Percentiles rank a stretch among this genome's conserved stretches.
phyloP scores from a whole-genome alignment of 768 basidiomycete species.

The Pleurotus salmoneostramineus region DNA sequence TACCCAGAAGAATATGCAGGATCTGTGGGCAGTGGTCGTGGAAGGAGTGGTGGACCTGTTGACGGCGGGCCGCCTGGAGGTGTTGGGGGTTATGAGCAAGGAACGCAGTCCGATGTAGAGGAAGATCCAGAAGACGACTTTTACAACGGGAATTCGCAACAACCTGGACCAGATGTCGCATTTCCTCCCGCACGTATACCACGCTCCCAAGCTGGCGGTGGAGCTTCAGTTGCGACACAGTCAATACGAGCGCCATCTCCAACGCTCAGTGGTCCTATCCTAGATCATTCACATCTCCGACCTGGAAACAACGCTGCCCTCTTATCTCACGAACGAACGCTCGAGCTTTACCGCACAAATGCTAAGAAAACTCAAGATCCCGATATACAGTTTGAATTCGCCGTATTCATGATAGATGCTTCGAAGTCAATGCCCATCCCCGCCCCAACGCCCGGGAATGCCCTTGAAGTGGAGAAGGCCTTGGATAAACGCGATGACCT shows the following conservation, averaged over 20 bases:
- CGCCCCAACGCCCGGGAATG: constrained; percentile 61
- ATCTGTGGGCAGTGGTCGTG: constrained; percentile 2
- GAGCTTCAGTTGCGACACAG: constrained; percentile 41
- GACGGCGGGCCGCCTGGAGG: neutral
- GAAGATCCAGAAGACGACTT: constrained; percentile 32
- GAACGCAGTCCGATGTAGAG: neutral
- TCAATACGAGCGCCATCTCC: constrained; percentile 68
- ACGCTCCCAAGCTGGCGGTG: neutral
- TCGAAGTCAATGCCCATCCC: constrained; percentile 87
- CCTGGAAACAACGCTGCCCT: constrained; percentile 92
- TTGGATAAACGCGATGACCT: constrained; percentile 83
- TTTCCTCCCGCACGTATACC: constrained; percentile 23
- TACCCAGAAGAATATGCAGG: neutral
- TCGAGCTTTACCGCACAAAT: constrained; percentile 95
- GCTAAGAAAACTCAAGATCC: constrained; percentile 99
- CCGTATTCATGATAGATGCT: constrained; percentile 98
- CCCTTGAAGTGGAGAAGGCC: constrained; percentile 78
- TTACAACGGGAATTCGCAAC: constrained; percentile 32
- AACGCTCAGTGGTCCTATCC: constrained; percentile 60
- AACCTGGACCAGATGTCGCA: constrained; percentile 18
- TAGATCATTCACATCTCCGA: constrained; percentile 89
- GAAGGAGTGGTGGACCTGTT: neutral
- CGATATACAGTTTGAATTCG: constrained; percentile 96
- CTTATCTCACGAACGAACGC: constrained; percentile 91
- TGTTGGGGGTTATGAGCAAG: constrained; percentile 1